Conservation (phyloP, 192 early-diverging fungal species). For the Jimgerdemannia flammicorona region DNA sequence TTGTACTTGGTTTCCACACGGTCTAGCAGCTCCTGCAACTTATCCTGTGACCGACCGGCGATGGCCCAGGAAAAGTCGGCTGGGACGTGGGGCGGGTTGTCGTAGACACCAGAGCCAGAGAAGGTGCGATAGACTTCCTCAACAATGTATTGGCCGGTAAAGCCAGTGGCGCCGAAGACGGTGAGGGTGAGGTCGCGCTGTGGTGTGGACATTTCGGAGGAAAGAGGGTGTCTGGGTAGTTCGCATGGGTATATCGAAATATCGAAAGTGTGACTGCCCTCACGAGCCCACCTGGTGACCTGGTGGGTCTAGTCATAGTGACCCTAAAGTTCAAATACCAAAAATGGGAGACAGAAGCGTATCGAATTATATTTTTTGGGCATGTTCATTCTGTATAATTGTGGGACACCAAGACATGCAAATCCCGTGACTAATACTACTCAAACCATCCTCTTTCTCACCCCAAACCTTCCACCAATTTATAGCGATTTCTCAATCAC, state of each 20-base stretch:
- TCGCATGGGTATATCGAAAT: no score
- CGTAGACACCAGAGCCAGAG: slow-evolving; percentile 11
- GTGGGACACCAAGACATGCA: no score
- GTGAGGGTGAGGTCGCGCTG: slow-evolving; percentile 21
- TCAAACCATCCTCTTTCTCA: no score
- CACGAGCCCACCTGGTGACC: no score
- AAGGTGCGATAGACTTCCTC: slow-evolving; percentile 29
- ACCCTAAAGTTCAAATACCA: no score
- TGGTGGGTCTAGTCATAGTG: no score
- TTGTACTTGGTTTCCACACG: neutral
- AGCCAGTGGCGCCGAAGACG: slow-evolving; percentile 50
- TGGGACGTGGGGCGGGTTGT: slow-evolving; percentile 1
- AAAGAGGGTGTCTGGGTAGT: neutral
- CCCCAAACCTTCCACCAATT: no score
- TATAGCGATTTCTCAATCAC: neutral
- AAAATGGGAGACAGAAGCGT: no score
- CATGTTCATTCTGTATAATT: no score
- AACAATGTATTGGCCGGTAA: slow-evolving; percentile 43
- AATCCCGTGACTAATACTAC: no score
- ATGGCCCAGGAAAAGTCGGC: slow-evolving; percentile 26
- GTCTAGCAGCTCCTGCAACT: slow-evolving; percentile 28
- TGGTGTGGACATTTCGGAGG: neutral
- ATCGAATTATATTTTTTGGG: no score
- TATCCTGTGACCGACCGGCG: slow-evolving; percentile 34
- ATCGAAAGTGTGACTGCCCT: neutral